Conservation (phyloP, 2,329 filamentous ascomycete genomes). For the Amylocarpus encephaloides region DNA sequence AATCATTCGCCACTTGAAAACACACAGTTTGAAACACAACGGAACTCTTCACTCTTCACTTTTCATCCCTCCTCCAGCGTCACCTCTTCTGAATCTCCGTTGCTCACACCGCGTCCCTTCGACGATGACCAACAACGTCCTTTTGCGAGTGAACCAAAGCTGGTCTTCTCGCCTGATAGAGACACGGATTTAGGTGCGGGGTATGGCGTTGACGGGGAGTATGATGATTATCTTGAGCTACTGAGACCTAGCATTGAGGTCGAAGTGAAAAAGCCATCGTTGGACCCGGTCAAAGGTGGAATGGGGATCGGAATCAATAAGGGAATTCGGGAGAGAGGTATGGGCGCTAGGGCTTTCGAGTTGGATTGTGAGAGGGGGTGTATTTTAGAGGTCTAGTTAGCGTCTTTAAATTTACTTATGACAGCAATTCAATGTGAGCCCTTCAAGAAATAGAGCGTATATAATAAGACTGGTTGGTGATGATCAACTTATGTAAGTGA, state of each 20-base stretch:
- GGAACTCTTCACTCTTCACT: neutral
- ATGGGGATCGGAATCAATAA: neutral
- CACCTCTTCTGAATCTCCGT: neutral
- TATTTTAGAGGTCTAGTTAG: neutral
- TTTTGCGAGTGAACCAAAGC: neutral
- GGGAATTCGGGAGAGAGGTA: neutral
- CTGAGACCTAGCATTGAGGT: neutral
- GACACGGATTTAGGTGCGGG: neutral
- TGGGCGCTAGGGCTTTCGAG: neutral
- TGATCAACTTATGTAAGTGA: too few relatives aligned
- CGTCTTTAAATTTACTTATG: too few relatives aligned
- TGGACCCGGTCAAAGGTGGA: neutral
- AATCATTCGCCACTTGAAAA: neutral
- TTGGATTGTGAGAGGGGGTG: neutral
- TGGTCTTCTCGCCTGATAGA: neutral
- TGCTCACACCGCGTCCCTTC: neutral
- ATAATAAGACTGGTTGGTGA: too few relatives aligned
- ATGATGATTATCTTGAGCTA: neutral
- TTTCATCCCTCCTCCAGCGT: neutral
- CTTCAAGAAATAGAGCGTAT: too few relatives aligned
- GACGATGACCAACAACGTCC: neutral
- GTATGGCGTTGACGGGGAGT: constrained; percentile 1
- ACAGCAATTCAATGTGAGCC: too few relatives aligned
- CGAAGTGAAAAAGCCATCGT: neutral
- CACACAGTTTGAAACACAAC: neutral